These are phyloP conservation scores for Geotrichum aggregatum DNA, from an alignment of 1,139 yeast species.

Conservation along the genomic window DNA sequence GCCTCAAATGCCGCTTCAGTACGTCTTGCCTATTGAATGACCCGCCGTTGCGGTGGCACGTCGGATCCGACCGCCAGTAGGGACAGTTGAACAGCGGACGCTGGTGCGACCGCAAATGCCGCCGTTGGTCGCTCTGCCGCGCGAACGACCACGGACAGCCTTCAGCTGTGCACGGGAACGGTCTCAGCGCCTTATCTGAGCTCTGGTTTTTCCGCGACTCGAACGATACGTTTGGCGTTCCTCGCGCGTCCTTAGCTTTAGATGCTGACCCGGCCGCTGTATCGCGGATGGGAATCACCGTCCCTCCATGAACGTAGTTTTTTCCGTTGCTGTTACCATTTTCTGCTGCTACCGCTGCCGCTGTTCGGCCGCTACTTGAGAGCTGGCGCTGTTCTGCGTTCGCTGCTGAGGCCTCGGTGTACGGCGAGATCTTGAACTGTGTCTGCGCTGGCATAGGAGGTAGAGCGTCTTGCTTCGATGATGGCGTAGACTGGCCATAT, in stretches of 20 bases:
- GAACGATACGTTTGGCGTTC: constrained; percentile 7
- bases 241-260: background rate
- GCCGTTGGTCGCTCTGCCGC: constrained; percentile 59
- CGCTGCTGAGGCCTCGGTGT: background rate
- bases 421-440: constrained; percentile 4
- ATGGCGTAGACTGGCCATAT: background rate
- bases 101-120: constrained; percentile 62
- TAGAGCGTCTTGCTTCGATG: background rate
- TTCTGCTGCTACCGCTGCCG: background rate
- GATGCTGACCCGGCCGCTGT: background rate
- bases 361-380: background rate
- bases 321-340: background rate
- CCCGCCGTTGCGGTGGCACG: constrained; percentile 71
- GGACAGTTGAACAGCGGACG: constrained; percentile 68
- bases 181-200: constrained; percentile 30
- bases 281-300: background rate
- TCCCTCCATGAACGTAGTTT: constrained; percentile 1
- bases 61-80: constrained; percentile 59
- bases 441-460: background rate
- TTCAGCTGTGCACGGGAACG: constrained; percentile 50
- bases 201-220: constrained; percentile 2
- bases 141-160: constrained; percentile 67
- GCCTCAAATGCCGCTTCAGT: constrained; percentile 59
- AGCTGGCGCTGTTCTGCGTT: background rate
- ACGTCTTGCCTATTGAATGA: constrained; percentile 68